These are phyloP conservation scores for Davidsoniella eucalypti DNA, from an alignment of 2,329 filamentous ascomycete genomes.

Conservation along the genomic window DNA sequence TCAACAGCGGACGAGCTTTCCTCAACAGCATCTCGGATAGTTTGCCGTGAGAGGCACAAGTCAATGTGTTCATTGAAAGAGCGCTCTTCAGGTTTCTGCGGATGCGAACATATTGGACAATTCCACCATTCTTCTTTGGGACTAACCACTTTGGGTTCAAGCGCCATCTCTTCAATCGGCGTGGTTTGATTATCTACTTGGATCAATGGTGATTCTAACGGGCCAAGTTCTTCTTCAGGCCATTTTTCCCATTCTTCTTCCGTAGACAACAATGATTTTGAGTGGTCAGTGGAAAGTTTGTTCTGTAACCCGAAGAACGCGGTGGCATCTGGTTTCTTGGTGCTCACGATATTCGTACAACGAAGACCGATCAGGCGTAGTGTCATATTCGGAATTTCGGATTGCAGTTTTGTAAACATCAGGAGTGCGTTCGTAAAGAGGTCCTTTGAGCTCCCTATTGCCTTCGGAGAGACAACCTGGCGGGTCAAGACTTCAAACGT, in stretches of 20 bases:
- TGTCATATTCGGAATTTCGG: conserved; percentile 64
- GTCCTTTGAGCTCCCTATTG: conserved; percentile 60
- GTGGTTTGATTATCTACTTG: not conserved
- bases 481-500: conserved; percentile 84
- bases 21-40: conserved; percentile 70
- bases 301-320: conserved; percentile 58
- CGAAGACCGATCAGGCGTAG: conserved; percentile 76
- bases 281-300: conserved; percentile 11
- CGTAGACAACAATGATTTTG: not conserved
- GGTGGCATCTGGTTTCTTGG: conserved; percentile 61
- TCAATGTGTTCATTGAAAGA: conserved; percentile 87
- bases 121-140: conserved; percentile 47
- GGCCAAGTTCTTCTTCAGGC: conserved; percentile 44
- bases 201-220: conserved; percentile 12
- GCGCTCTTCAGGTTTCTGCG: conserved; percentile 58
- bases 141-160: not conserved
- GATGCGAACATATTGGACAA: conserved; percentile 73
- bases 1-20: conserved; percentile 20
- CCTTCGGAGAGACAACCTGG: conserved; percentile 58
- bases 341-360: conserved; percentile 74
- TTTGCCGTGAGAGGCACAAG: conserved; percentile 68
- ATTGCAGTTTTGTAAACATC: conserved; percentile 69
- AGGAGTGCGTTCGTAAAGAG: conserved; percentile 67
- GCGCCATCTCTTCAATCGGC: not conserved
- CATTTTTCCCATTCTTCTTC: conserved; percentile 47